Evolutionary conservation across 2,329 filamentous ascomycete species (phyloP).

Genomic region (Phyllosticta citriasiana): DNA sequence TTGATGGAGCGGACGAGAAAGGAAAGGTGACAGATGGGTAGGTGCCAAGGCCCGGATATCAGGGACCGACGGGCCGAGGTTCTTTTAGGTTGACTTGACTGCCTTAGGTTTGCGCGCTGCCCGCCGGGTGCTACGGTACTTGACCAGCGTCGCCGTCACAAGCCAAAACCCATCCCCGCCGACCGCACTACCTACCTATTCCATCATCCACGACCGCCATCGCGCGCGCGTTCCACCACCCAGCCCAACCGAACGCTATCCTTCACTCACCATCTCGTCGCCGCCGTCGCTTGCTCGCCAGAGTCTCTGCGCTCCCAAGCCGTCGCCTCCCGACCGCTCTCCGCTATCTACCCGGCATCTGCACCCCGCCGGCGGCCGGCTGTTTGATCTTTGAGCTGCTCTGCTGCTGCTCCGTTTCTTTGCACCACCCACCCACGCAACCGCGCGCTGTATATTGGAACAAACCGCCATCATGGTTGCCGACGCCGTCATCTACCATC

Average conservation of each 20-base stretch:
- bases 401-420: too few species aligned
- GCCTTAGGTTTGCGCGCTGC: too few species aligned
- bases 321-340: not conserved
- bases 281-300: not conserved
- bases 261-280: not conserved
- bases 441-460: not conserved
- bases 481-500: slow-evolving; percentile 86
- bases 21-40: too few species aligned
- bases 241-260: not conserved
- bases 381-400: not conserved
- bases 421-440: not conserved
- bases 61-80: not conserved
- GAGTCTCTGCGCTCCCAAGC: not conserved
- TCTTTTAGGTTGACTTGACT: not conserved
- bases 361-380: not conserved
- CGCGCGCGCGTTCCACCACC: not conserved
- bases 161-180: too few species aligned
- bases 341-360: not conserved
- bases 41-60: not conserved
- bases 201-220: not conserved
- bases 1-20: too few species aligned
- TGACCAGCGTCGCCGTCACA: not conserved
- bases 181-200: not conserved
- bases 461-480: slow-evolving; percentile 46
- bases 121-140: not conserved